phyloP scores from a whole-genome alignment of 768 basidiomycete species.

The Suillus fuscotomentosus region DNA sequence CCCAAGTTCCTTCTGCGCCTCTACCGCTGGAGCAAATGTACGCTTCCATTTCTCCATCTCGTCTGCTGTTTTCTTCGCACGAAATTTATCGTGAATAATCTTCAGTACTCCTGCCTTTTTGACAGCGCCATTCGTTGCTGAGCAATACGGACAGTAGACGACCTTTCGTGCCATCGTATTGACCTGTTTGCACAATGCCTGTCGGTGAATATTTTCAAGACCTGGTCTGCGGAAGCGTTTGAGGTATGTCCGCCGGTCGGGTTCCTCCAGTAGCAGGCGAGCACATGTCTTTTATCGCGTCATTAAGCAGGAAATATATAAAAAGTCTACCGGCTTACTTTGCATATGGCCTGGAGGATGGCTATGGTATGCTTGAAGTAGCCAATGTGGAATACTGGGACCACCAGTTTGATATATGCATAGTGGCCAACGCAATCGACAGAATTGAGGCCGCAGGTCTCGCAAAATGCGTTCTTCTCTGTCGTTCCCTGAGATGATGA shows the following conservation, averaged over 20 bases:
- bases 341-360: constrained; percentile 95
- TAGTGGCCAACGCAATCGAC: constrained; percentile 98
- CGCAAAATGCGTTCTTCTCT: constrained; percentile 89
- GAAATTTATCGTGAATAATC: constrained; percentile 97
- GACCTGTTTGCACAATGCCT: constrained; percentile 78
- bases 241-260: constrained; percentile 80
- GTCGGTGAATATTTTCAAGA: constrained; percentile 91
- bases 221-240: constrained; percentile 88
- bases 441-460: constrained; percentile 89
- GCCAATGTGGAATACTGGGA: constrained; percentile 98
- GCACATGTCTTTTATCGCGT: constrained; percentile 73
- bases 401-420: constrained; percentile 94
- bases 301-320: not conserved
- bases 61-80: constrained; percentile 88
- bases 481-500: constrained; percentile 75
- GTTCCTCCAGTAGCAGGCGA: constrained; percentile 83
- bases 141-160: constrained; percentile 90
- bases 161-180: constrained; percentile 87
- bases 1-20: constrained; percentile 83
- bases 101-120: constrained; percentile 95
- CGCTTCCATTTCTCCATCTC: constrained; percentile 87
- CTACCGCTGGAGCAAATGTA: constrained; percentile 78
- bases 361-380: constrained; percentile 96
- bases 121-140: constrained; percentile 90
- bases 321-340: constrained; percentile 45